phyloP scores from a whole-genome alignment of 2,329 filamentous ascomycete genomes.

The Clarireedia monteithiana region DNA sequence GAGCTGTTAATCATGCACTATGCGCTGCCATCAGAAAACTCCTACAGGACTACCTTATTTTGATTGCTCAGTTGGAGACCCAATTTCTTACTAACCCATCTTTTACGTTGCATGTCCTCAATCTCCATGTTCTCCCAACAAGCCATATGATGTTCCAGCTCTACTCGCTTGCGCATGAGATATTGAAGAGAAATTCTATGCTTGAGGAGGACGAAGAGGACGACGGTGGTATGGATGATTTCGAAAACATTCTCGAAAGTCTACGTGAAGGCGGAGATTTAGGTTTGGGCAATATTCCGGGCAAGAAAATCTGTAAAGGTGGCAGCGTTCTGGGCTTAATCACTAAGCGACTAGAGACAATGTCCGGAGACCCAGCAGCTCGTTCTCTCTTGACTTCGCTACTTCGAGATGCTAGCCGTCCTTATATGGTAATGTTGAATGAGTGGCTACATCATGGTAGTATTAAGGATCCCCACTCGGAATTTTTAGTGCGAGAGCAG shows the following conservation, averaged over 20 bases:
- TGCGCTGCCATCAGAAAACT: conserved; percentile 91
- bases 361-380: conserved; percentile 90
- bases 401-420: conserved; percentile 78
- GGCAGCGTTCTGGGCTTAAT: conserved; percentile 86
- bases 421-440: conserved; percentile 97
- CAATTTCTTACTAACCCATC: conserved; percentile 82
- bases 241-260: conserved; percentile 88
- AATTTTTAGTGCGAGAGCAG: conserved; percentile 93
- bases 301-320: conserved; percentile 94
- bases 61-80: conserved; percentile 88
- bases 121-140: conserved; percentile 84
- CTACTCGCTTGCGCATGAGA: conserved; percentile 78
- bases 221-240: conserved; percentile 59
- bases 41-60: conserved; percentile 85
- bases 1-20: conserved; percentile 88
- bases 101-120: conserved; percentile 89
- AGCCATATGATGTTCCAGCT: conserved; percentile 87
- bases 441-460: conserved; percentile 96
- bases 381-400: conserved; percentile 73
- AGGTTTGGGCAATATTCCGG: conserved; percentile 67
- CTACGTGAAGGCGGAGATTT: conserved; percentile 81
- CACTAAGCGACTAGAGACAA: conserved; percentile 74
- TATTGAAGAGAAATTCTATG: conserved; percentile 80
- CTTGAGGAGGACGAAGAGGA: conserved; percentile 72
- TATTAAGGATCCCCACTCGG: conserved; percentile 87